Base-by-base conservation (phyloP, 371 early-diverging fungal species). In the Mucor indicus region DNA sequence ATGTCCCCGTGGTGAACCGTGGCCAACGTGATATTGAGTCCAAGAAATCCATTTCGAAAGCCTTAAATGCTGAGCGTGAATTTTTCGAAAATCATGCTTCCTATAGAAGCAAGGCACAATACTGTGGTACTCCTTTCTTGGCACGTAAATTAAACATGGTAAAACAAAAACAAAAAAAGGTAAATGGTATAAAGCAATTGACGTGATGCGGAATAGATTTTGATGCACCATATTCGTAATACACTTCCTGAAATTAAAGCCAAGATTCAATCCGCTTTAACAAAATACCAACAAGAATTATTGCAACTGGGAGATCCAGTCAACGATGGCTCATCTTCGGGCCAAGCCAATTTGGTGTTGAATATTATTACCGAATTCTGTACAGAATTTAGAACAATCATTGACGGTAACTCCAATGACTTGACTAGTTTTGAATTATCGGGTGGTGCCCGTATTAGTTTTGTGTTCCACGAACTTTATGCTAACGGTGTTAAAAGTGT, bases 41-140 rank as follows among this genome's bases (percentile, higher is more conserved):
- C 44, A 95, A 91, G 46, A 97, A 98, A 65, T 59, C 87, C 15
- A 99, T 99, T 48, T 37, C 73, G 8, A 72, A 77, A 13, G 96
- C 99, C 1, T 75, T 99, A 56, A 92, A 92, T 23, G 79, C 79
- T 48, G 99, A 99, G 73, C 81, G 85, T 49, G 61, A 57, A 43
- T 99, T 93, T 72, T 99, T 99, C 64, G 91, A 93, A 60, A 87
- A 85, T 59, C 99, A 99, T 73, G 61, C 87, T 7, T 77, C 98
- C 3, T 99, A 99, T 71, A 79, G 79, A 55, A 86, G 82, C 77
- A 99, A 98, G 67, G 93, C 95, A 4, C 92, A 93, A 51, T 98
- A 92, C 73, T 99, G 99, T 71, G 99, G 99, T 41, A 98, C 99
- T 21, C 95, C 95, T 9, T 99, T 91, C 78, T 72, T 99, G 57